Base-by-base conservation (phyloP, 805 yeast species). In the Lachancea meyersii region DNA sequence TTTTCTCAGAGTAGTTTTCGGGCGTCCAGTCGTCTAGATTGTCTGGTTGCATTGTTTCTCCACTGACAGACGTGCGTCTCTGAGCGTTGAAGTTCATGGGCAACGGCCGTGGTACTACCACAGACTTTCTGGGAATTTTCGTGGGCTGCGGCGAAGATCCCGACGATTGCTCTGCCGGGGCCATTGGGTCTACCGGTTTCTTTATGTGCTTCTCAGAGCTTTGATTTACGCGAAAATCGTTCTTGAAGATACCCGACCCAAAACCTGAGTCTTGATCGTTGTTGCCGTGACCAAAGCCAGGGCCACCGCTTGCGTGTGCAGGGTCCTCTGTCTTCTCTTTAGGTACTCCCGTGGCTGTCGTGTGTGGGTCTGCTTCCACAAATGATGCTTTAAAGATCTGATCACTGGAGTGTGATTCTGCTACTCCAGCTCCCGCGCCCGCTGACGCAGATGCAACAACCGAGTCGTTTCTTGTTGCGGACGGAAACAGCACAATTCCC, bases 11-110 rank as follows among this genome's bases (percentile, higher is more conserved):
- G 40, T 47, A 59, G 40, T 54, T 58, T 38, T 72, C 78, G 9
- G 91, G 89, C 5, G 86, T 83, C 89, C 89, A 83, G 41, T 77
- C 72, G 55, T 79, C 84, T 55, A 84, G 79, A 26, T 75, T 77
- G 47, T 79, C 80, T 5, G 93, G 94, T 57, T 84, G 82, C 54
- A 84, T 63, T 2, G 93, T 82, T 65, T 88, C 97, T 4, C 96
- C 96, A 43, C 88, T 79, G 11, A 88, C 96, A 17, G 94, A 82
- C 3, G 88, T 84, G 68, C 97, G 79, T 69, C 96, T 79, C 60
- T 80, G 76, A 41, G 86, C 87, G 61, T 81, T 84, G 64, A 82
- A 82, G 40, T 76, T 72, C 44, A 71, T 63, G 31, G 85, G 86
- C 44, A 79, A 65, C 27, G 61, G 52, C 41, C 48, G 51, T 14